These are phyloP conservation scores for Claviceps sorghi DNA, from an alignment of 2,329 filamentous ascomycete species.

Conservation along the genomic window DNA sequence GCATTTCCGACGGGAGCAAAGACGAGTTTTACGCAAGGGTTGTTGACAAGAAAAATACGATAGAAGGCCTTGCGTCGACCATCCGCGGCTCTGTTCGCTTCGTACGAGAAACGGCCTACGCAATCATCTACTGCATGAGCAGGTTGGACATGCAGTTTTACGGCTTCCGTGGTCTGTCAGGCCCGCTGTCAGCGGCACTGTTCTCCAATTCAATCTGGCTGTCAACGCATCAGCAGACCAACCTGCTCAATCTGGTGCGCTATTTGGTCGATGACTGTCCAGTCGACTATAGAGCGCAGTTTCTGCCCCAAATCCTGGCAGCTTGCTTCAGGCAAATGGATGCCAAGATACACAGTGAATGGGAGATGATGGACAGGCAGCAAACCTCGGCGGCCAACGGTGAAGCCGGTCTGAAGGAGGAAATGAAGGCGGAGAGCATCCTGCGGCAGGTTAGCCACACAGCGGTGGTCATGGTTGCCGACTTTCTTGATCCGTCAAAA, in stretches of 20 bases:
- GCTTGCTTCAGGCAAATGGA: slow-evolving; percentile 78
- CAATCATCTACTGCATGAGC: slow-evolving; percentile 87
- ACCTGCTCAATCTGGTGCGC: slow-evolving; percentile 77
- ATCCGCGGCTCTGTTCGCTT: slow-evolving; percentile 80
- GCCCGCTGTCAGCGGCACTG: slow-evolving; percentile 67
- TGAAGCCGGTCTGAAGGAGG: slow-evolving; percentile 68
- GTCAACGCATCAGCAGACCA: slow-evolving; percentile 84
- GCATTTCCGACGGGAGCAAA: slow-evolving; percentile 87
- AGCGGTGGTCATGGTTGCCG: slow-evolving; percentile 80
- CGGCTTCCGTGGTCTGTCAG: slow-evolving; percentile 70
- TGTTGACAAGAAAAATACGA: slow-evolving; percentile 70
- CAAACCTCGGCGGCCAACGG: slow-evolving; percentile 49
- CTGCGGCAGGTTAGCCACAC: slow-evolving; percentile 84
- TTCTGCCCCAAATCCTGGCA: slow-evolving; percentile 71
- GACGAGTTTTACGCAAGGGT: slow-evolving; percentile 94
- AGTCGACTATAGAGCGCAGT: slow-evolving; percentile 57
- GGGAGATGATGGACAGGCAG: slow-evolving; percentile 58
- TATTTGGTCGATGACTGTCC: slow-evolving; percentile 90
- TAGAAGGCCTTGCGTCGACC: slow-evolving; percentile 88
- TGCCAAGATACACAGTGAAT: slow-evolving; percentile 72
- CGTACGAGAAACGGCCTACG: slow-evolving; percentile 85
- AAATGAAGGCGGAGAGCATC: slow-evolving; percentile 98
- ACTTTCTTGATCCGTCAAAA: slow-evolving; percentile 65
- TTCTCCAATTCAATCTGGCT: slow-evolving; percentile 71
- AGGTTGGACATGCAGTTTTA: slow-evolving; percentile 80